Base-by-base conservation (phyloP, 2,329 filamentous ascomycete species). In the Paraconiothyrium sp. region DNA sequence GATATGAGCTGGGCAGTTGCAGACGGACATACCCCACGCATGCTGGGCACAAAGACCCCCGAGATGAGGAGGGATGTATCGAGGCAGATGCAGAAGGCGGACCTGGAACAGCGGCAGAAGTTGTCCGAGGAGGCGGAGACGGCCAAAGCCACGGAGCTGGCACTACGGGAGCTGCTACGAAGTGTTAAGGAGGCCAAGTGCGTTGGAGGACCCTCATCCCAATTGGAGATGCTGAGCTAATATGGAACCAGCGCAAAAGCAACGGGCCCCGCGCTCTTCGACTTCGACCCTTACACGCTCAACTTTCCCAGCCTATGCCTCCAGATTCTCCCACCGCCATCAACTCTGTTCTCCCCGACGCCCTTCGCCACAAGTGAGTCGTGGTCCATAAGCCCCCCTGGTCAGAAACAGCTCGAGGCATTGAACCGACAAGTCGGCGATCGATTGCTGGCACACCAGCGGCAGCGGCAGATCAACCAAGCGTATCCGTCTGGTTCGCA, bases 291-390 rank as follows among this genome's bases (percentile, higher is more conserved):
- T 37, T 87, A 94, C 63, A 85, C 91, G 5, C 88, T 97, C 75
- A 93, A 93, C 62, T 97, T 97, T 72, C 93, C 94, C 7, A 89
- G 91, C 7, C 85, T 98, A 44, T 93, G 90, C 39, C 86, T 97
- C 11, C 92, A 91, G 65, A 90, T 94, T 67, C 87, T 98, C 1
- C 88, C 91, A 39, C 85, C 92, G 10, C 93, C 94, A 3, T 89
- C 92, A 4, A 95, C 92, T 0, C 84, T 97, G 7, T 94, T 94
- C 80, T 91, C 92, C 10, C 87, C 90, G 0, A 92, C 90, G 7
- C 92, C 93, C 34, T 90, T 96, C 71, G 84, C 93, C 1, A 92
- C 90, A 0, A 84, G 88, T 22, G 88, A 89, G 3, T 95, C 92
- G 0, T 97, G 94, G 89, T 93, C 93, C 0, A 86, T 97, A 35